These are phyloP conservation scores for Trichocladium uniseriatum DNA, from an alignment of 495 filamentous ascomycete genomes.

Conservation along the genomic window DNA sequence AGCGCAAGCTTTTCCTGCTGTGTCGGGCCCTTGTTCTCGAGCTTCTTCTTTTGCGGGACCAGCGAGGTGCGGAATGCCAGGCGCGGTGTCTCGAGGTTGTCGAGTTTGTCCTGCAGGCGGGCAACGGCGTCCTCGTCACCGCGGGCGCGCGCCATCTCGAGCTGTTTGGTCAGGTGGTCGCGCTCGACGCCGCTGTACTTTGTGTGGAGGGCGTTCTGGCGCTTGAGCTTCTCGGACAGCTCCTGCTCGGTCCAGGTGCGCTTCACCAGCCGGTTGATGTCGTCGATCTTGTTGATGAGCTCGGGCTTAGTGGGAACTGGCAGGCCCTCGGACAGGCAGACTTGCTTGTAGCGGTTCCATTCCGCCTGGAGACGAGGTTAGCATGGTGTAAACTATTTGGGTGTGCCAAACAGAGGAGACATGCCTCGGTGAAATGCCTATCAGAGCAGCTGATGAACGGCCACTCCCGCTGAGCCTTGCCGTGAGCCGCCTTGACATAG, in stretches of 20 bases:
- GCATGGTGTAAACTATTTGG: not conserved
- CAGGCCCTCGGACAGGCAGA: slow-evolving; percentile 59
- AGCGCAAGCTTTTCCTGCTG: slow-evolving; percentile 68
- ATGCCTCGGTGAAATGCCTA: slow-evolving; percentile 61
- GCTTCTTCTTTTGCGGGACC: slow-evolving; percentile 34
- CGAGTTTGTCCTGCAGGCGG: slow-evolving; percentile 56
- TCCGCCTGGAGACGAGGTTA: slow-evolving; percentile 51
- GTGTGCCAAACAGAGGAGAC: slow-evolving; percentile 9
- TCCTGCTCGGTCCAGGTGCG: slow-evolving; percentile 72
- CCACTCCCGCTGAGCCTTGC: slow-evolving; percentile 66
- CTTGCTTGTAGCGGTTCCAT: slow-evolving; percentile 71
- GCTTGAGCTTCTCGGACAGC: slow-evolving; percentile 63
- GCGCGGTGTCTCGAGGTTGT: slow-evolving; percentile 56
- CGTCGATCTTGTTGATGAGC: slow-evolving; percentile 60
- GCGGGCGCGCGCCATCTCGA: slow-evolving; percentile 53
- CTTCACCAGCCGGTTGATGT: slow-evolving; percentile 71
- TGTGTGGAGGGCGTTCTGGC: slow-evolving; percentile 50
- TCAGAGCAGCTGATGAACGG: slow-evolving; percentile 81
- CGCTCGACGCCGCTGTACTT: slow-evolving; percentile 57
- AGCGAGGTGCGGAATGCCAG: slow-evolving; percentile 59
- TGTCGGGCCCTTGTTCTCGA: slow-evolving; percentile 33
- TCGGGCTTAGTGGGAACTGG: slow-evolving; percentile 58
- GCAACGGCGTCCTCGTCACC: slow-evolving; percentile 53
- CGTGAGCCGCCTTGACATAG: slow-evolving; percentile 64
- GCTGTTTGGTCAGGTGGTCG: slow-evolving; percentile 47